These are phyloP conservation scores for Dothidotthia symphoricarpi DNA, from an alignment of 2,329 filamentous ascomycete genomes.

Conservation along the genomic window DNA sequence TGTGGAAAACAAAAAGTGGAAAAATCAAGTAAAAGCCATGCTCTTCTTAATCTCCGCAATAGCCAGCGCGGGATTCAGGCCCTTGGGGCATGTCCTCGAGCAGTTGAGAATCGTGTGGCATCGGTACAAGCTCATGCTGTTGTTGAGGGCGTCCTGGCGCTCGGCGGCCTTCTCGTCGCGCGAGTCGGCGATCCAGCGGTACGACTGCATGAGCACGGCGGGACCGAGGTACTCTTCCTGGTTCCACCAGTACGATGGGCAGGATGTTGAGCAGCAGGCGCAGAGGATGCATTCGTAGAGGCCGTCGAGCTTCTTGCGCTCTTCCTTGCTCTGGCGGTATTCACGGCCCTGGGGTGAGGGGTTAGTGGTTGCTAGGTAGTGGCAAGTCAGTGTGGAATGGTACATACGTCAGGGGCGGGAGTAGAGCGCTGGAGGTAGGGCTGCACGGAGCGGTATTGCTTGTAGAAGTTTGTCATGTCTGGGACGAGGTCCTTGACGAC, in stretches of 20 bases:
- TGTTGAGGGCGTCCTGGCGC: constrained; percentile 89
- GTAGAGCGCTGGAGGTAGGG: constrained; percentile 93
- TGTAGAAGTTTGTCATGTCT: constrained; percentile 98
- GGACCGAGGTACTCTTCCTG: constrained; percentile 97
- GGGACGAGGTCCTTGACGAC: constrained; percentile 99
- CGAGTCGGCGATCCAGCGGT: constrained; percentile 94
- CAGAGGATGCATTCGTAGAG: constrained; percentile 99
- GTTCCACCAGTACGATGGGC: constrained; percentile 99
- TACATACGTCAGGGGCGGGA: constrained; percentile 74
- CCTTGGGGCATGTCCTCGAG: constrained; percentile 96
- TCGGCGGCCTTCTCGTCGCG: constrained; percentile 86
- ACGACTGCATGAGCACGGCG: constrained; percentile 93
- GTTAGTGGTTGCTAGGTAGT: constrained; percentile 14
- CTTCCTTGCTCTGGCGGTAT: constrained; percentile 83
- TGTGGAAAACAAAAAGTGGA: too few relatives aligned
- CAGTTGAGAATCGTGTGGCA: constrained; percentile 99
- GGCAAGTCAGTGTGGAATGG: not conserved
- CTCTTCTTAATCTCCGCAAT: constrained; percentile 99
- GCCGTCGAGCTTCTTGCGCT: constrained; percentile 95
- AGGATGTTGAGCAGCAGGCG: constrained; percentile 98
- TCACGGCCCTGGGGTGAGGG: constrained; percentile 70
- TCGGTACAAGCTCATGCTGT: constrained; percentile 97
- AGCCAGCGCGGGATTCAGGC: constrained; percentile 88
- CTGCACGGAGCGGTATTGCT: constrained; percentile 99
- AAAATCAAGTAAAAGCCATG: constrained; percentile 61